Percentiles rank a stretch among this genome's conserved stretches.
phyloP scores from a whole-genome alignment of 1,284 basidiomycete species.

The Phaffia rhodozyma region DNA sequence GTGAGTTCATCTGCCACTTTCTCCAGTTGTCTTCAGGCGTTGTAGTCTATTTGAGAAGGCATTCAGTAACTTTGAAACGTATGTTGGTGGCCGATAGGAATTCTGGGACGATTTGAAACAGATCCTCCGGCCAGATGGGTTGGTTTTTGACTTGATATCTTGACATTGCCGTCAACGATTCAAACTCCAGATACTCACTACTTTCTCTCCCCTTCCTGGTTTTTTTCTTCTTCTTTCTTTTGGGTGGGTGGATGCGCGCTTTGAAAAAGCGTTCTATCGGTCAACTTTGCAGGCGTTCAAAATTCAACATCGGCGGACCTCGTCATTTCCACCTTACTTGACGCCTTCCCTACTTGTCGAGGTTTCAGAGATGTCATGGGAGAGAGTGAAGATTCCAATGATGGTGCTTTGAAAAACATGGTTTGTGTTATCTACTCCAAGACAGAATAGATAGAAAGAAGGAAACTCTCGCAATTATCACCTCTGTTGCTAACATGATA shows the following conservation, averaged over 20 bases:
- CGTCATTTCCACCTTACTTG: constrained; percentile 54
- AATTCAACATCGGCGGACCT: constrained; percentile 51
- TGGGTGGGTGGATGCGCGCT: neutral
- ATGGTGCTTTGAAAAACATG: constrained; percentile 57
- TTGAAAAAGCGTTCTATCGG: neutral
- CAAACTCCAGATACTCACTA: neutral
- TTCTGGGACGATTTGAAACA: constrained; percentile 63
- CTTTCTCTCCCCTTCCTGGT: neutral
- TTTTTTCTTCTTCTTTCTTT: neutral
- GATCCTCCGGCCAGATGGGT: constrained; percentile 55
- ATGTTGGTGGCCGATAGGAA: constrained; percentile 31
- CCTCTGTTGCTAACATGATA: neutral
- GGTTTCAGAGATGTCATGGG: constrained; percentile 58
- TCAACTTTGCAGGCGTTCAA: constrained; percentile 57
- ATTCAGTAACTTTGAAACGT: neutral
- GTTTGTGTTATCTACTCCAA: constrained; percentile 37
- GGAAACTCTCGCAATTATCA: too few species aligned
- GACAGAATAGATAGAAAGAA: too few species aligned
- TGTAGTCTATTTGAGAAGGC: neutral
- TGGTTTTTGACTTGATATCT: constrained; percentile 36
- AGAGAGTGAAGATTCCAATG: constrained; percentile 38
- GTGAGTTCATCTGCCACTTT: neutral
- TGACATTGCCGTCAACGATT: constrained; percentile 52
- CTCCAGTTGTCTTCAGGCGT: too few species aligned
- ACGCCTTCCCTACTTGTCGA: constrained; percentile 60